Evolutionary conservation across 2,329 filamentous ascomycete species (phyloP).

Genomic region (Colletotrichum sp.): DNA sequence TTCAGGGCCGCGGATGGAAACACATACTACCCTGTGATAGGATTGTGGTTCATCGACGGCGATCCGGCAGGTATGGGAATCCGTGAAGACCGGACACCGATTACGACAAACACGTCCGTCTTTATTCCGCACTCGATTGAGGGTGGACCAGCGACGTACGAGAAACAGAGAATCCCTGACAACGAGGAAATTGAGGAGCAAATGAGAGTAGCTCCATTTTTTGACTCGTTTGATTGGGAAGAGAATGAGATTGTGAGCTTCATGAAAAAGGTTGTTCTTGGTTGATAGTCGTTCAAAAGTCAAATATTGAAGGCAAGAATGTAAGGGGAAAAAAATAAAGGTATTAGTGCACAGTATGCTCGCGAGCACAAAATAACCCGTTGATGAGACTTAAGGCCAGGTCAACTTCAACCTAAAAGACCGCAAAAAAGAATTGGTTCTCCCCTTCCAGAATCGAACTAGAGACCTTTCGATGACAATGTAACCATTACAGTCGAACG

Average conservation of each 20-base stretch:
- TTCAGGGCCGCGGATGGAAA: background rate
- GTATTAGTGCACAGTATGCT: background rate
- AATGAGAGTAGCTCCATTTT: background rate
- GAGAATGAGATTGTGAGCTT: background rate
- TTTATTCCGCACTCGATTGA: background rate
- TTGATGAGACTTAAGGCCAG: fast-evolving
- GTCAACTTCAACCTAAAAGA: background rate
- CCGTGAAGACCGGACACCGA: background rate
- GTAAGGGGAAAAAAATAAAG: no score
- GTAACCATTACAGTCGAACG: background rate
- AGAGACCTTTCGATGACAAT: background rate
- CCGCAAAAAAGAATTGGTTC: background rate
- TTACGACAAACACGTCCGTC: background rate
- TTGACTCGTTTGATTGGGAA: background rate
- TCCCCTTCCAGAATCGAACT: background rate
- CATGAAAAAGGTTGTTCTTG: background rate
- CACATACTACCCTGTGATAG: background rate
- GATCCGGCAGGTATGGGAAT: background rate
- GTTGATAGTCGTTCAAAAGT: no score
- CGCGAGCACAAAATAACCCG: background rate
- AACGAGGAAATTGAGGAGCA: background rate
- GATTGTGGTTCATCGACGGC: background rate
- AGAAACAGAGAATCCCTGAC: background rate
- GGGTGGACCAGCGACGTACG: background rate
- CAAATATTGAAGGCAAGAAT: no score